Percentiles rank a stretch among this genome's conserved stretches.
These are phyloP conservation scores for Lactarius pseudohatsudake DNA, from an alignment of 768 basidiomycete species.

Conservation along the genomic window DNA sequence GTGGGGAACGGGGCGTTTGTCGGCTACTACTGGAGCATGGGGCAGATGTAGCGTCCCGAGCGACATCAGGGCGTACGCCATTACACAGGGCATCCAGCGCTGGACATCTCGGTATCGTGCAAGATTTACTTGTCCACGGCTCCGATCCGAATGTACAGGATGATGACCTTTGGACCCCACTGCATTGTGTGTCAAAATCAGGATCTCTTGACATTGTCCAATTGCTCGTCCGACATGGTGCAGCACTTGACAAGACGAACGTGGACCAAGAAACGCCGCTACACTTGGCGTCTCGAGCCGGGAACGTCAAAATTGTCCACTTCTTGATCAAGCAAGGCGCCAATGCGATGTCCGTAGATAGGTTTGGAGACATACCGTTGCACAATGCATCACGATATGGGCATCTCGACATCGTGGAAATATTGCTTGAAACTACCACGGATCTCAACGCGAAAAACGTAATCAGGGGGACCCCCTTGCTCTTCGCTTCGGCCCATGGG, in stretches of 20 bases:
- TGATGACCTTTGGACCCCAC: no score
- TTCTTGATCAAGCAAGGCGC: neutral
- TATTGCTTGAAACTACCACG: no score
- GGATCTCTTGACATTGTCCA: no score
- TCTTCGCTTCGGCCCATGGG: neutral
- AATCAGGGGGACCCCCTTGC: no score
- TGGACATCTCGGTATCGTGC: no score
- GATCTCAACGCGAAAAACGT: no score
- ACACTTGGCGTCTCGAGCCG: neutral
- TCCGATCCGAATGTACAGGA: no score
- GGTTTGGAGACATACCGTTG: neutral
- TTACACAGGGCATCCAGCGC: no score
- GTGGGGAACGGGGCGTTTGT: neutral
- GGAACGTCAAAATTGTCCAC: neutral
- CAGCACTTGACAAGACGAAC: neutral
- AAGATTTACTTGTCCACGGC: no score
- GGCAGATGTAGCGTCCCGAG: neutral
- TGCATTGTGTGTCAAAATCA: no score
- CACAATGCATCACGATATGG: neutral
- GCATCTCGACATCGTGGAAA: neutral
- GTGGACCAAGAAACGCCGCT: neutral
- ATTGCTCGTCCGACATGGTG: no score
- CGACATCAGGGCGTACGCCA: no score
- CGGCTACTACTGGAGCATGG: neutral
- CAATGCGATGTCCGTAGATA: neutral